Evolutionary conservation across 129 eudicot genomes (phyloP).

Genomic region (Lactuca sativa): DNA sequence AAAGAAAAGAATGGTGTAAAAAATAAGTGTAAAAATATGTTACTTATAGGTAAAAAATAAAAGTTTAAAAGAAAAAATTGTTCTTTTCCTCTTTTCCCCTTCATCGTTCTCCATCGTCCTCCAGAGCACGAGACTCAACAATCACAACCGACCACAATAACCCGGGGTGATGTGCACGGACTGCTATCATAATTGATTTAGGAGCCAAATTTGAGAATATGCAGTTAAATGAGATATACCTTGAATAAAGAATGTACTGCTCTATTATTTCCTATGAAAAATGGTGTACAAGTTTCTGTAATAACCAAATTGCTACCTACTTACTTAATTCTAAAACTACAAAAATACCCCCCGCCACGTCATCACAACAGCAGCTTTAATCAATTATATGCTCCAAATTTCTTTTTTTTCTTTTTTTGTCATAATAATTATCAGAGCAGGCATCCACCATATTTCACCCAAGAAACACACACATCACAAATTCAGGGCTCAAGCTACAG

Average conservation of each 20-base stretch:
- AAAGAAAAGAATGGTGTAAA: too few relatives aligned
- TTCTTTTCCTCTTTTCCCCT: too few relatives aligned
- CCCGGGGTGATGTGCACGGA: too few relatives aligned
- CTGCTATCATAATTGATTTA: too few relatives aligned
- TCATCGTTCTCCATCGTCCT: too few relatives aligned
- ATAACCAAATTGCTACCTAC: background rate
- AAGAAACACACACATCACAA: slow-evolving; percentile 21
- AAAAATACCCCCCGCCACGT: slow-evolving; percentile 4
- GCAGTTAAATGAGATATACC: too few relatives aligned
- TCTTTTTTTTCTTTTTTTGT: background rate
- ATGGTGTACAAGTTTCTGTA: slow-evolving; percentile 22
- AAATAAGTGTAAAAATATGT: too few relatives aligned
- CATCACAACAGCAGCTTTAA: background rate
- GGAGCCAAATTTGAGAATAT: too few relatives aligned
- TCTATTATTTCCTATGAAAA: slow-evolving; percentile 30
- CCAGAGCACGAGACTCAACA: too few relatives aligned
- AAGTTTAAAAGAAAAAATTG: too few relatives aligned
- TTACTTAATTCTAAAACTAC: slow-evolving; percentile 16
- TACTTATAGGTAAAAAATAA: too few relatives aligned
- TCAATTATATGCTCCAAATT: slow-evolving; percentile 27
- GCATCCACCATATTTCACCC: slow-evolving; percentile 26
- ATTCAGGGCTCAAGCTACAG: slow-evolving; percentile 29
- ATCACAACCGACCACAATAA: too few relatives aligned
- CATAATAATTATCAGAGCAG: slow-evolving; percentile 26
- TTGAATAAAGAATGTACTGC: slow-evolving; percentile 32